phyloP scores from a whole-genome alignment of 768 basidiomycete species.

The Psilocybe cyanescens region DNA sequence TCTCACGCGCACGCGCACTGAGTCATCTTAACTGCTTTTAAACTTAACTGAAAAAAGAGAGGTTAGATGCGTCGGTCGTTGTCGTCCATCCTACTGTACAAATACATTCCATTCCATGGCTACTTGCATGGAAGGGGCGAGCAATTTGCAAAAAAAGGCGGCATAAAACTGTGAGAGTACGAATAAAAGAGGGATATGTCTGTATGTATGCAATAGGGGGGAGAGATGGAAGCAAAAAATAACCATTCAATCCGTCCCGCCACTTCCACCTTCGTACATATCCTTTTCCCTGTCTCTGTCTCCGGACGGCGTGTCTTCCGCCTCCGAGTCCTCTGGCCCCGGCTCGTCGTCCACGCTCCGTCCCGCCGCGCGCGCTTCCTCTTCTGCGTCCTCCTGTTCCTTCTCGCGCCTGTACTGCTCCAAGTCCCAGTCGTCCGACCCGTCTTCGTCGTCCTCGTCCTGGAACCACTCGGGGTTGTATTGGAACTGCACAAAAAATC shows the following conservation, averaged over 20 bases:
- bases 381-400: slow-evolving; percentile 61
- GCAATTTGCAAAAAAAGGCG: neutral
- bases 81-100: slow-evolving; percentile 8
- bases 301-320: too few relatives aligned
- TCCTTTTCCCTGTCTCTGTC: slow-evolving; percentile 1
- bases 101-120: slow-evolving; percentile 7
- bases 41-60: too few relatives aligned
- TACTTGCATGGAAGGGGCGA: neutral
- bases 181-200: neutral
- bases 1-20: too few relatives aligned
- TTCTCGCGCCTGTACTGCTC: slow-evolving; percentile 62
- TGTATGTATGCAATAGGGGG: too few relatives aligned
- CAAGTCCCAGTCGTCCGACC: slow-evolving; percentile 62
- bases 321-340: too few relatives aligned
- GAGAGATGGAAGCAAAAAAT: slow-evolving; percentile 16
- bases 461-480: slow-evolving; percentile 96
- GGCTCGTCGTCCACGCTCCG: too few relatives aligned
- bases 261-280: slow-evolving; percentile 9
- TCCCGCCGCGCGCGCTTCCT: slow-evolving; percentile 45
- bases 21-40: too few relatives aligned
- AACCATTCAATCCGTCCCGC: slow-evolving; percentile 29
- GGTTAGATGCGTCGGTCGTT: neutral
- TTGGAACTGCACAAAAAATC: slow-evolving; percentile 65
- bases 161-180: neutral
- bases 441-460: slow-evolving; percentile 64